Evolutionary conservation across 2,329 filamentous ascomycete genomes (phyloP).

Genomic region (Stemphylium beticola): DNA sequence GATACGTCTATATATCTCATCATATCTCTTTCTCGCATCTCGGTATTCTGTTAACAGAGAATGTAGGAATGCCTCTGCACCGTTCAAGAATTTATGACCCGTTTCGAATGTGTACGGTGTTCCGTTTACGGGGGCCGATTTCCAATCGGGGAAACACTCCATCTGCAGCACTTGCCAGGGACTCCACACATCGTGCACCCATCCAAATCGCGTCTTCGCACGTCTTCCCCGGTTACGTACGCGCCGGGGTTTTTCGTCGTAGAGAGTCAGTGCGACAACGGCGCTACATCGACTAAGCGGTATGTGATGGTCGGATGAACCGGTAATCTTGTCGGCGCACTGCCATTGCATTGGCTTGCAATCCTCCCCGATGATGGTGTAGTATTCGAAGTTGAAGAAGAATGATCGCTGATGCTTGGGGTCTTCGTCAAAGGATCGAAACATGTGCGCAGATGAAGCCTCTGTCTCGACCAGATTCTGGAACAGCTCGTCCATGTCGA

Average conservation of each 20-base stretch:
- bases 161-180: conserved; percentile 61
- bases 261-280: conserved; percentile 64
- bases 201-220: conserved; percentile 57
- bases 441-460: conserved; percentile 55
- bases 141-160: conserved; percentile 56
- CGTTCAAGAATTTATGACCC: conserved; percentile 64
- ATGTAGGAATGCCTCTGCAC: conserved; percentile 66
- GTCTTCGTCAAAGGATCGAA: conserved; percentile 57
- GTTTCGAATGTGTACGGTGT: conserved; percentile 63
- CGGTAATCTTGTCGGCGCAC: conserved; percentile 57
- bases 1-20: conserved; percentile 63
- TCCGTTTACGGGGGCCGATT: conserved; percentile 45
- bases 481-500: conserved; percentile 69
- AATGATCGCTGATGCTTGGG: conserved; percentile 62
- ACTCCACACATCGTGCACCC: conserved; percentile 64
- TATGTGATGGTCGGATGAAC: conserved; percentile 57
- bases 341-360: conserved; percentile 67
- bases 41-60: conserved; percentile 65
- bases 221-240: conserved; percentile 59
- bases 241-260: conserved; percentile 58
- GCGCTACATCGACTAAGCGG: conserved; percentile 66
- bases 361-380: conserved; percentile 64
- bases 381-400: conserved; percentile 70
- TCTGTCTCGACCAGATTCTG: conserved; percentile 59
- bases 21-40: conserved; percentile 65